Percentiles rank a stretch among this genome's conserved stretches.
These are phyloP conservation scores for Epichloe amarillans DNA, from an alignment of 2,329 filamentous ascomycete species.

Conservation along the genomic window DNA sequence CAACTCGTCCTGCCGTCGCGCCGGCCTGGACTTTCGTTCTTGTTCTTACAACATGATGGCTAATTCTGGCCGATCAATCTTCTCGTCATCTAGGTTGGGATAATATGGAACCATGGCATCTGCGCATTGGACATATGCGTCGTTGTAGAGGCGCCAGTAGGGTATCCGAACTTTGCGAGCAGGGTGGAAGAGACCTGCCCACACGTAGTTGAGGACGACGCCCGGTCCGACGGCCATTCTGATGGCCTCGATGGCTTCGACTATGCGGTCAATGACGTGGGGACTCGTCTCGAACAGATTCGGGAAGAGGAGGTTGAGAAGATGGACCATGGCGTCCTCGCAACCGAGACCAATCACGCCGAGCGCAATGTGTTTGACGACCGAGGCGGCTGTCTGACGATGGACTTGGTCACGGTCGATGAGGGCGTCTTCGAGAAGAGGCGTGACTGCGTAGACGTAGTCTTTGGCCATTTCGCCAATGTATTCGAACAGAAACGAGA, in stretches of 20 bases:
- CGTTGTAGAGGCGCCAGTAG: constrained; percentile 95
- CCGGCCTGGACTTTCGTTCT: too few species aligned
- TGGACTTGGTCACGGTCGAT: constrained; percentile 98
- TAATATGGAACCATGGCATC: constrained; percentile 97
- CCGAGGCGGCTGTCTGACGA: constrained; percentile 86
- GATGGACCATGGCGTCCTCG: constrained; percentile 95
- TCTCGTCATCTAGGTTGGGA: constrained; percentile 71
- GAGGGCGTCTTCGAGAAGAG: constrained; percentile 87
- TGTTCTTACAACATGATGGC: constrained; percentile 61
- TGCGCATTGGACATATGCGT: constrained; percentile 85
- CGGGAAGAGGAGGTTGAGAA: constrained; percentile 90
- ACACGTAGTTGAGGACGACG: constrained; percentile 93
- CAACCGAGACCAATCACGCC: constrained; percentile 96
- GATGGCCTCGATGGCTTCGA: constrained; percentile 94
- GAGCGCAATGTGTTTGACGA: constrained; percentile 94
- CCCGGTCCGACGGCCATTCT: constrained; percentile 87
- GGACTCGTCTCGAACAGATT: constrained; percentile 97
- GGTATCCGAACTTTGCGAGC: constrained; percentile 87
- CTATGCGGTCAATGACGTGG: constrained; percentile 94
- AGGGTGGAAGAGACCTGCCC: constrained; percentile 94
- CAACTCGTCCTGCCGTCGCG: too few species aligned
- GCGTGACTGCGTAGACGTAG: constrained; percentile 96
- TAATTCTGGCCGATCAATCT: constrained; percentile 65
- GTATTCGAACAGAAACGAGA: constrained; percentile 97
- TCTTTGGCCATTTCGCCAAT: constrained; percentile 99